These are phyloP conservation scores for Blepharisma japonicum DNA, from an alignment of 73 alveolate genomes.

Conservation along the genomic window DNA sequence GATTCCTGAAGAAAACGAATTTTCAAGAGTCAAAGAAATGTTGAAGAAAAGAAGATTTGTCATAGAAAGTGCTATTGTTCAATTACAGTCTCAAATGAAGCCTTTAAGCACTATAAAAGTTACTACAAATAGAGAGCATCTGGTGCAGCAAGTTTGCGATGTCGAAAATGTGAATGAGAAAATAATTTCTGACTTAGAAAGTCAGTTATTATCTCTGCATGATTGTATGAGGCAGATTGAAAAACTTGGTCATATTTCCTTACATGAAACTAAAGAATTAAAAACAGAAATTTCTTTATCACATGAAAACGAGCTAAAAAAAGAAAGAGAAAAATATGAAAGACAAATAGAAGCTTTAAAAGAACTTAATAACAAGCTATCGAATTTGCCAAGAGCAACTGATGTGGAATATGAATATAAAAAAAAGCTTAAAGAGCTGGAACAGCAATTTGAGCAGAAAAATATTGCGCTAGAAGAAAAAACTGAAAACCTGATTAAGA, in stretches of 20 bases:
- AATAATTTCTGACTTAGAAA: not conserved
- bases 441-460: not conserved
- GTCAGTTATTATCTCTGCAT: not conserved
- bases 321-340: slow-evolving; percentile 22
- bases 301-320: not conserved
- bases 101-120: slow-evolving; percentile 13
- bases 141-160: not conserved
- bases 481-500: not conserved
- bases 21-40: slow-evolving; percentile 1
- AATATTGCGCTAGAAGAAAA: not conserved
- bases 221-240: slow-evolving; percentile 7
- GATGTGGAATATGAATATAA: slow-evolving; percentile 14
- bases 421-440: not conserved
- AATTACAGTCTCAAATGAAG: not conserved
- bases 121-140: slow-evolving; percentile 22
- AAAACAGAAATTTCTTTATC: not conserved
- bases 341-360: slow-evolving; percentile 16
- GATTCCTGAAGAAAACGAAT: too few relatives aligned
- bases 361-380: not conserved
- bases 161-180: not conserved
- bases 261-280: not conserved
- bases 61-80: not conserved
- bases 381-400: slow-evolving; percentile 12
- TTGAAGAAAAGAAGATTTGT: slow-evolving; percentile 1
- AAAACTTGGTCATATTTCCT: not conserved